Base-by-base conservation (phyloP, 1,284 basidiomycete genomes). In the Leccinum pseudoinsigne region DNA sequence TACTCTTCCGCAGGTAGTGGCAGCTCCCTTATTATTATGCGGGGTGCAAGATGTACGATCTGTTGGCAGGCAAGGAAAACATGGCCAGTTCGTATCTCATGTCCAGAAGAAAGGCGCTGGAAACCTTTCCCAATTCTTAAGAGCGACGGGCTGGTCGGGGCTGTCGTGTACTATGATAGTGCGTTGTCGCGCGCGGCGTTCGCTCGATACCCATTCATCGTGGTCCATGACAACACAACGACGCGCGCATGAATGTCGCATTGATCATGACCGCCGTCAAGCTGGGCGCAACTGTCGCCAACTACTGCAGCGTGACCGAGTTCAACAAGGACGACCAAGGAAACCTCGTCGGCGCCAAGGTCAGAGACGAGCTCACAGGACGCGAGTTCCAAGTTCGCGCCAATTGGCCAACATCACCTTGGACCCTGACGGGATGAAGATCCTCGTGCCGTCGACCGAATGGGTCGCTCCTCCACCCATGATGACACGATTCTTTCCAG, bases 111-210 rank as follows among this genome's bases (percentile, higher is more conserved):
- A 95, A 96, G 74, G 94, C 97, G 0, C 80, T 21, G 21, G 21
- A 21, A 21, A 21, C 21, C 21, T 21, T 18, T 81, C 97, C 0
- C 97, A 2, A 97, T 97, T 93, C 84, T 98, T 69, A 98, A 98
- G 78, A 81, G 83, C 21, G 89, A 96, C n/a, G 95, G 94, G 28
- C 84, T 98, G 16, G 93, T 95, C 36, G 97, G 97, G 45, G 95
- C 95, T 23, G 84, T 99, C 65, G 96, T 98, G 57, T 98, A 98
- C 78, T 98, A 98, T 69, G 97, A 99, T 72, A 95, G 95, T 90
- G 66, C 67, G 81, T 69, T 14, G 16, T 50, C 23, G 34, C 40
- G 12, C 5, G 8, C 23, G 23, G 23, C 21, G 14, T 40, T 11
- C 31, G 38, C 18, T 51, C 16, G 38, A n/a, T 14, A 23, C 5